A percentile compares a stretch with the other conserved stretches of the same genome.
Conservation (phyloP, 345 rosid species). For the Eucalyptus guilfoylei region DNA sequence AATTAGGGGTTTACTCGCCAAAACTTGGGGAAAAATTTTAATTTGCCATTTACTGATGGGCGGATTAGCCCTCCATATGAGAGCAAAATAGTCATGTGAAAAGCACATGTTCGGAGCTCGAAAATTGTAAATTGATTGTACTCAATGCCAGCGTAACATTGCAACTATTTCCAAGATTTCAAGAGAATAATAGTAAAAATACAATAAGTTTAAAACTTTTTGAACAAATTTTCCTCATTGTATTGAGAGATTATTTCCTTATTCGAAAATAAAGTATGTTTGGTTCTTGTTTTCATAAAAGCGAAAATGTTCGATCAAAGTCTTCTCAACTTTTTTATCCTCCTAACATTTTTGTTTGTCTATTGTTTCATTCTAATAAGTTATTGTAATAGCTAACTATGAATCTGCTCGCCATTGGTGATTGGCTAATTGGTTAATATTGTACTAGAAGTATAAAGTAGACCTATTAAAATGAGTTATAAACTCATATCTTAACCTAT, state of each 20-base stretch:
- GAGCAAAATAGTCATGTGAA: neutral
- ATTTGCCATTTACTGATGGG: neutral
- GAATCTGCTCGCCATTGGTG: rapidly evolving
- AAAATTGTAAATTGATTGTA: neutral
- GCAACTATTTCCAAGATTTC: neutral
- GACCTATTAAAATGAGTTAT: too few species aligned
- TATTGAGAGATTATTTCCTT: neutral
- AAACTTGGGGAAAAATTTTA: neutral
- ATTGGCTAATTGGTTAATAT: neutral
- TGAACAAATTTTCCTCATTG: neutral
- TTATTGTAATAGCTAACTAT: too few species aligned
- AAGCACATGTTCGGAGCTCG: neutral
- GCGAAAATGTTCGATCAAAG: neutral
- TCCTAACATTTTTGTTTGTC: neutral
- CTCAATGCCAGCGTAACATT: neutral
- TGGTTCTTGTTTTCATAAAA: too few species aligned
- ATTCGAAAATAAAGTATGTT: neutral
- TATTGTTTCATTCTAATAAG: neutral
- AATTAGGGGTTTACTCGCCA: neutral
- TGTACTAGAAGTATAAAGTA: too few species aligned
- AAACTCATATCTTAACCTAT: too few species aligned
- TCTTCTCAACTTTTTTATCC: neutral
- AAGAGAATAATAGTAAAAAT: neutral
- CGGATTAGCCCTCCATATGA: neutral
- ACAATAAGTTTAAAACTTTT: rapidly evolving